Evolutionary conservation across 495 filamentous ascomycete species (phyloP).

Genomic region (Penicillium egyptiacum): DNA sequence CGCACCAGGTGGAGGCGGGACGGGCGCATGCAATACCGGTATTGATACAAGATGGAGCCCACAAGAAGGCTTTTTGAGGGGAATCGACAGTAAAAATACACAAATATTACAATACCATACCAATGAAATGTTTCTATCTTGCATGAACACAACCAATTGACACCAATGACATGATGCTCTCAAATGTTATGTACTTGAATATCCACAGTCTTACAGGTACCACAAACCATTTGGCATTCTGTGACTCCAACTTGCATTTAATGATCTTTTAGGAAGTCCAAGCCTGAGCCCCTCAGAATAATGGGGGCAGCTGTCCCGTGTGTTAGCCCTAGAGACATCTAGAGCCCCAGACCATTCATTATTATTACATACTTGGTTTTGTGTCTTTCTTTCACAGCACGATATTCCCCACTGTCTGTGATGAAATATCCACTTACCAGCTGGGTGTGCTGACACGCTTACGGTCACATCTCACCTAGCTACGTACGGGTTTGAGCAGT

Average conservation of each 20-base stretch:
- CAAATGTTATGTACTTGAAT: background rate
- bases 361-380: constrained; percentile 1
- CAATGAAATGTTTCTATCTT: background rate
- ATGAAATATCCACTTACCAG: background rate
- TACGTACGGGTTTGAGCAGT: background rate
- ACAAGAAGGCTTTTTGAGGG: background rate
- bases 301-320: constrained; percentile 1
- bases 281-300: background rate
- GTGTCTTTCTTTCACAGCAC: background rate
- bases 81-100: background rate
- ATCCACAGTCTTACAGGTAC: background rate
- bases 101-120: background rate
- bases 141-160: background rate
- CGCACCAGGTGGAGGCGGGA: constrained; percentile 7
- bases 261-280: background rate
- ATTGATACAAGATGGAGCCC: constrained; percentile 1
- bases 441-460: background rate
- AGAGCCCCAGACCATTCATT: background rate
- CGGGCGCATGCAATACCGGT: constrained; percentile 6
- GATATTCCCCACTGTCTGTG: constrained; percentile 1
- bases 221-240: background rate
- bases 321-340: background rate
- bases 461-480: background rate
- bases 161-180: background rate
- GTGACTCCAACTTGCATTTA: background rate